Base-by-base conservation (phyloP, 2,329 filamentous ascomycete species). In the Sordariomycetes sp. region DNA sequence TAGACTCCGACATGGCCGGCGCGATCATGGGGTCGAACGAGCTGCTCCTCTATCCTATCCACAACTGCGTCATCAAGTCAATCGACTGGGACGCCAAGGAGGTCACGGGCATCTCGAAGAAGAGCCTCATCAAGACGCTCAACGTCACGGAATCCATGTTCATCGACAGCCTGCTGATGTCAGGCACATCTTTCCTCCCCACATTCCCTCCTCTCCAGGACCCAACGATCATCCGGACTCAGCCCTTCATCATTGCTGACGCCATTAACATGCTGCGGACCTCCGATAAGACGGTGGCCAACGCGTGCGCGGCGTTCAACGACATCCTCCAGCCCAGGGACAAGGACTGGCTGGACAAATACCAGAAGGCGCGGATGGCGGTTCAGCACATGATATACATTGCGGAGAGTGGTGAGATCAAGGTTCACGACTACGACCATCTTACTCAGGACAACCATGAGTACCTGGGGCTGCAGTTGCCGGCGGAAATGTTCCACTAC, bases 401-500 rank as follows among this genome's bases (percentile, higher is more conserved):
- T 62, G 82, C 85, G 36, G 78, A 82, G 57, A 82, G 81, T n/a
- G 94, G 94, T 48, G 84, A 86, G 64, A 80, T 96, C 54, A 80
- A 82, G 59, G 86, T 90, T 17, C 78, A 89, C 64, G 85, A 91
- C 63, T 80, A 77, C 57, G 86, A 89, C 8, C 78, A 82, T 57
- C 80, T 90, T 22, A 91, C 94, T 2, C 80, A 80, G 52, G 91
- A 97, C 67, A 85, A 94, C 62, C 89, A 95, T 66, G 86, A 92
- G 65, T 91, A 96, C 66, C 82, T 96, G 60, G 90, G 90, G n/a
- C 82, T 95, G 59, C 87, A 91, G 59, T 76, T 99, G 5, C 90
- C 94, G 0, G 84, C 90, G 48, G 94, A 99, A 70, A 76, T 97
- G 20, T 91, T 92, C 68, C 87, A 90, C 69, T 97, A 97, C 68